A percentile compares a stretch with the other conserved stretches of the same genome.
phyloP scores from a whole-genome alignment of 495 filamentous ascomycete genomes.

The Mycothermus thermophilus region DNA sequence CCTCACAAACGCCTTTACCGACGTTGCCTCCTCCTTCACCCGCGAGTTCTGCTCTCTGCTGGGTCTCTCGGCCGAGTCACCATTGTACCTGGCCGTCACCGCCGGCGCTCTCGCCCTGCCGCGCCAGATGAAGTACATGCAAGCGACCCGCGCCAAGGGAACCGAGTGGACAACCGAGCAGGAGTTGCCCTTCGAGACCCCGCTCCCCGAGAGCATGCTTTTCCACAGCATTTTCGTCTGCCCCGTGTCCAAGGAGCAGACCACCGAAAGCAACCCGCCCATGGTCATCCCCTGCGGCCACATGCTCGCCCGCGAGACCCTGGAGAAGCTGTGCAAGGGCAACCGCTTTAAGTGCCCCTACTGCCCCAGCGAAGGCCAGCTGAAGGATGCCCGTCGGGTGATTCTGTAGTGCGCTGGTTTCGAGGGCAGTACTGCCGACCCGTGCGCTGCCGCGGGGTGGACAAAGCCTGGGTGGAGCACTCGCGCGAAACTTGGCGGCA shows the following conservation, averaged over 20 bases:
- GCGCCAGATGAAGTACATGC: constrained; percentile 64
- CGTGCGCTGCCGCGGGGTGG: too few species aligned
- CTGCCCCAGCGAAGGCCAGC: constrained; percentile 71
- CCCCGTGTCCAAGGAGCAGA: constrained; percentile 90
- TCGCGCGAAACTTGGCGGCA: too few species aligned
- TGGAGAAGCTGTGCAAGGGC: constrained; percentile 65
- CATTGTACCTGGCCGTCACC: constrained; percentile 80
- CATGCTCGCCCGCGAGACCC: constrained; percentile 73
- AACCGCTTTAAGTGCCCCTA: constrained; percentile 88
- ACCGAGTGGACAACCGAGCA: constrained; percentile 89
- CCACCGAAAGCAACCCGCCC: constrained; percentile 82
- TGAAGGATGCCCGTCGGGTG: constrained; percentile 64
- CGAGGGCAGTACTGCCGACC: too few species aligned
- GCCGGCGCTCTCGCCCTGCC: constrained; percentile 87
- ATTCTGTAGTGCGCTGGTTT: constrained; percentile 27
- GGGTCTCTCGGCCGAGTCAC: constrained; percentile 73
- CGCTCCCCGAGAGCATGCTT: constrained; percentile 69
- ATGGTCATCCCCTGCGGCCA: constrained; percentile 98
- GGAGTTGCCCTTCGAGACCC: constrained; percentile 86
- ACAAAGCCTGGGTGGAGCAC: too few species aligned
- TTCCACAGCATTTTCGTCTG: constrained; percentile 98
- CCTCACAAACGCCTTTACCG: constrained; percentile 58
- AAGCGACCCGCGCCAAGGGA: constrained; percentile 69
- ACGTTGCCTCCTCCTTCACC: constrained; percentile 72
- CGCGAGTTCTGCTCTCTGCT: constrained; percentile 90